These are phyloP conservation scores for Dryas integrifolia DNA, from an alignment of 331 rosid genomes.

Conservation along the genomic window DNA sequence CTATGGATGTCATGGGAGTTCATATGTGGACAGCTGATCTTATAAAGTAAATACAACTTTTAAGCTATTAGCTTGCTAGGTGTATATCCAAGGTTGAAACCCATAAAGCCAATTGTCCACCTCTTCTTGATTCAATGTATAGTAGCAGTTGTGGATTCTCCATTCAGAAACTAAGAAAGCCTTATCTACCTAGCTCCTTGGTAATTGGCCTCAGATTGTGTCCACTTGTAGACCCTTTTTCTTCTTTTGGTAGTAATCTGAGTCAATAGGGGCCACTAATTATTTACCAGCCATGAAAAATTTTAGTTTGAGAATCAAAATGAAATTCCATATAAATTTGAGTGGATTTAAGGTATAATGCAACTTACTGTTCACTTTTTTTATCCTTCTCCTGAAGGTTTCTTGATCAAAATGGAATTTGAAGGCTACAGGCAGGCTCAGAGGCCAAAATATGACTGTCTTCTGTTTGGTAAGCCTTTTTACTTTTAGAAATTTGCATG, in stretches of 20 bases:
- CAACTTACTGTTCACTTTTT: slow-evolving; percentile 28
- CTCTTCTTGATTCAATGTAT: slow-evolving; percentile 14
- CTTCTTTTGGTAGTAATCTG: slow-evolving; percentile 42
- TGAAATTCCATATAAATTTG: slow-evolving; percentile 29
- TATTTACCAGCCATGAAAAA: slow-evolving; percentile 18
- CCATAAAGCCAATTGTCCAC: slow-evolving; percentile 40
- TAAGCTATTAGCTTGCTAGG: slow-evolving; percentile 5
- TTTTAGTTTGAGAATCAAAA: slow-evolving; percentile 26
- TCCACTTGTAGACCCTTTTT: slow-evolving; percentile 27
- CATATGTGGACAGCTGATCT: slow-evolving; percentile 19
- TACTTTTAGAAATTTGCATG: neutral
- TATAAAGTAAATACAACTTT: slow-evolving; percentile 24
- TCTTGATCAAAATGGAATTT: slow-evolving; percentile 57
- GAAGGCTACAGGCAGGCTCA: slow-evolving; percentile 61
- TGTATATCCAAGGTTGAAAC: slow-evolving; percentile 17
- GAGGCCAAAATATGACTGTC: slow-evolving; percentile 79
- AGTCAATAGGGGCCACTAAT: slow-evolving; percentile 34
- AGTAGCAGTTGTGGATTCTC: slow-evolving; percentile 47
- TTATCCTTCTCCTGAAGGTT: slow-evolving; percentile 29
- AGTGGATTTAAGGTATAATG: slow-evolving; percentile 24
- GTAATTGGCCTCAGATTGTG: slow-evolving; percentile 31
- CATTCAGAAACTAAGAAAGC: slow-evolving; percentile 44
- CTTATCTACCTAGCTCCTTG: slow-evolving; percentile 32
- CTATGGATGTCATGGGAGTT: neutral
- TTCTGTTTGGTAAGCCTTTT: slow-evolving; percentile 69